Evolutionary conservation across 2,329 filamentous ascomycete genomes (phyloP).

Genomic region (Diaporthe sp.): DNA sequence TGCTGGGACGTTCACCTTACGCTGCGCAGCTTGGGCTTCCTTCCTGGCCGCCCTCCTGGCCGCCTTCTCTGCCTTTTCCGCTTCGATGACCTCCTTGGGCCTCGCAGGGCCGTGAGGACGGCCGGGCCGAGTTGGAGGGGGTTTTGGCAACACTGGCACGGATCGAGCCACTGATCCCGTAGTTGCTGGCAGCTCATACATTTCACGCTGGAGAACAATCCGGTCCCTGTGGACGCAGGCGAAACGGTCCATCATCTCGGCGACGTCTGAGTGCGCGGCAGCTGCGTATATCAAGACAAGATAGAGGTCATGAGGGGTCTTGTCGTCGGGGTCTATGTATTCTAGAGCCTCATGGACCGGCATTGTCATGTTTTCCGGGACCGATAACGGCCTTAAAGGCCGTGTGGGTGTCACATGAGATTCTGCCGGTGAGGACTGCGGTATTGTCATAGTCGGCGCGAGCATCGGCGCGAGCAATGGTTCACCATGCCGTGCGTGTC

Average conservation of each 20-base stretch:
- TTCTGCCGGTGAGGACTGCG: not conserved
- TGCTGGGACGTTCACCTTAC: not conserved
- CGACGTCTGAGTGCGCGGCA: conserved; percentile 30
- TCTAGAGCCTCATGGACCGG: conserved; percentile 25
- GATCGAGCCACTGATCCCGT: not conserved
- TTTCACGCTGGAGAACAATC: not conserved
- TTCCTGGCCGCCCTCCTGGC: not conserved
- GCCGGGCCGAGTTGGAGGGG: not conserved
- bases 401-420: not conserved
- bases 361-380: conserved; percentile 24
- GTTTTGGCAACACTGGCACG: not conserved
- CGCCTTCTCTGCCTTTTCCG: not conserved
- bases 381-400: not conserved
- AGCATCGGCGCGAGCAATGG: not conserved
- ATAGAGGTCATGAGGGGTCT: conserved; percentile 27
- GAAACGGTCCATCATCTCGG: conserved; percentile 28
- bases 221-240: conserved; percentile 4
- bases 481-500: too few species aligned
- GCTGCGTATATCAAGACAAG: conserved; percentile 24
- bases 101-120: conserved; percentile 1
- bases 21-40: not conserved
- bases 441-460: not conserved
- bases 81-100: conserved; percentile 14
- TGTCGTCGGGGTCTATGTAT: conserved; percentile 17
- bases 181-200: not conserved